Conservation (phyloP, 2,329 filamentous ascomycete species). For the Colletotrichum aenigma region DNA sequence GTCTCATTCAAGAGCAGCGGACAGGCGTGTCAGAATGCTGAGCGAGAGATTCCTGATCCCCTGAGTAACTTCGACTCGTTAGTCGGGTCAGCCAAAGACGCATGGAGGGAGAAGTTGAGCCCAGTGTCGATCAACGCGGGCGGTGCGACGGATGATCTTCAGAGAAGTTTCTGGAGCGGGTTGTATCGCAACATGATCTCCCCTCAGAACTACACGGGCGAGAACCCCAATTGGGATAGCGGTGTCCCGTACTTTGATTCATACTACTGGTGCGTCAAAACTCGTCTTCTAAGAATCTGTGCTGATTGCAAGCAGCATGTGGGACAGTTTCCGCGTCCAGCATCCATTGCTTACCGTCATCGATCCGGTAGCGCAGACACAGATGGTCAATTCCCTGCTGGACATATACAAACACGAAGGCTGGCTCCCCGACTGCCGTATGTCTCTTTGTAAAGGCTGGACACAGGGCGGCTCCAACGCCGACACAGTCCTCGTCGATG, state of each 20-base stretch:
- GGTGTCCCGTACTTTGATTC: conserved; percentile 69
- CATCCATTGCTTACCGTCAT: conserved; percentile 68
- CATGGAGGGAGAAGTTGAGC: conserved; percentile 62
- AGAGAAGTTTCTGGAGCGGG: conserved; percentile 66
- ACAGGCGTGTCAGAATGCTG: conserved; percentile 66
- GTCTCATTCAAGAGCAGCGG: conserved; percentile 66
- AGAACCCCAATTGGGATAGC: conserved; percentile 66
- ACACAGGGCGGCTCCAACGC: conserved; percentile 73
- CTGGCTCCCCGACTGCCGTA: conserved; percentile 71
- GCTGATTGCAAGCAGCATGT: conserved; percentile 44
- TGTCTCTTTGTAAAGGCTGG: conserved; percentile 70
- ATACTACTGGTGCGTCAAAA: conserved; percentile 33
- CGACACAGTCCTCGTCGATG: conserved; percentile 66
- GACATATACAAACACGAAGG: conserved; percentile 70
- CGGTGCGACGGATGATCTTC: conserved; percentile 53
- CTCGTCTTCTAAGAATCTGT: not conserved
- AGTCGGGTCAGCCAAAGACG: conserved; percentile 51
- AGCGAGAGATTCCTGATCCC: conserved; percentile 56
- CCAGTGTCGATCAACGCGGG: conserved; percentile 54
- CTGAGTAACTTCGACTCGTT: conserved; percentile 53
- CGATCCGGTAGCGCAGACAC: conserved; percentile 62
- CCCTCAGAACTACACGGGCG: conserved; percentile 70
- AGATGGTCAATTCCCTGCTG: conserved; percentile 67
- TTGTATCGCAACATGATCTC: conserved; percentile 66
- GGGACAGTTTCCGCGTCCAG: conserved; percentile 68